Conservation (phyloP, 2,329 filamentous ascomycete genomes). For the Tolypocladium ovalisporum region DNA sequence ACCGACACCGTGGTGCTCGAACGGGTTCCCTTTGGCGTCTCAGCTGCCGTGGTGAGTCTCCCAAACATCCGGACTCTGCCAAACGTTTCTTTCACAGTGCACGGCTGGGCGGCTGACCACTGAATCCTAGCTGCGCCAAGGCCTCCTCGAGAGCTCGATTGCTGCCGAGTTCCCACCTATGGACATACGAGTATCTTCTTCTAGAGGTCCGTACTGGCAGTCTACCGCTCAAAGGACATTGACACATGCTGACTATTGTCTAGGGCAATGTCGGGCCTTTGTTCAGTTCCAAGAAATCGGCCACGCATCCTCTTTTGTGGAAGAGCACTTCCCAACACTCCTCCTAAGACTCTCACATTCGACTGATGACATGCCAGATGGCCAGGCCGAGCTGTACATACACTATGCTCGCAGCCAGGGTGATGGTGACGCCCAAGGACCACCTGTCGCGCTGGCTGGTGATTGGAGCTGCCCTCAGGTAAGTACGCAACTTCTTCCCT, state of each 20-base stretch:
- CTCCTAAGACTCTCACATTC: conserved; percentile 21
- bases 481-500: conserved; percentile 3
- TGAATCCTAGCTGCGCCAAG: conserved; percentile 23
- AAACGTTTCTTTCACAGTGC: neutral
- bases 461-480: conserved; percentile 26
- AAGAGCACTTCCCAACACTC: conserved; percentile 30
- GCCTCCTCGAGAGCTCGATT: conserved; percentile 20
- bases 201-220: conserved; percentile 16
- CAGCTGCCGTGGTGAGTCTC: conserved; percentile 34
- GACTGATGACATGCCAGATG: conserved; percentile 27
- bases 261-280: conserved; percentile 29
- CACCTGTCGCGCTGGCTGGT: conserved; percentile 5
- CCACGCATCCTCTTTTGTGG: conserved; percentile 29
- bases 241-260: conserved; percentile 6
- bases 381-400: conserved; percentile 24
- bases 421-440: conserved; percentile 16
- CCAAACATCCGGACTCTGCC: neutral
- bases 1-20: conserved; percentile 45
- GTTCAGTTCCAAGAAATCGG: conserved; percentile 29
- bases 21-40: conserved; percentile 36
- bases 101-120: neutral
- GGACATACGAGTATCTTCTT: conserved; percentile 27
- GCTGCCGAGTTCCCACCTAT: conserved; percentile 23
- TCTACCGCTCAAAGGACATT: neutral
- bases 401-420: conserved; percentile 30